Percentiles rank a stretch among this genome's conserved stretches.
Evolutionary conservation across 1,139 yeast species (phyloP).

Genomic region (Yamadazyma triangularis): DNA sequence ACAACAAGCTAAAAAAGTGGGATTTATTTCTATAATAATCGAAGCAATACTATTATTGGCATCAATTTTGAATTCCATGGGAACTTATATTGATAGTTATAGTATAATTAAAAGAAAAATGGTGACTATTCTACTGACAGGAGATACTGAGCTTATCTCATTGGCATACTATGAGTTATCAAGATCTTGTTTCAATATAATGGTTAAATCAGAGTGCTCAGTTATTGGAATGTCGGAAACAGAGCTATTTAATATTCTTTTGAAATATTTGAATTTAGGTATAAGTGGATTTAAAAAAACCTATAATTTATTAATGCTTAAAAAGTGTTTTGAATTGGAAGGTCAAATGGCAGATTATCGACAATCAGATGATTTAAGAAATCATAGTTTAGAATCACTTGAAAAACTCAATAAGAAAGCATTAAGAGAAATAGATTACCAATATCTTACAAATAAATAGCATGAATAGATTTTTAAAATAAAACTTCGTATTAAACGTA

Average conservation of each 20-base stretch:
- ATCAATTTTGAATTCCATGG: conserved; percentile 33
- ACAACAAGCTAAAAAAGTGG: conserved; percentile 35
- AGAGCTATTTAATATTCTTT: conserved; percentile 19
- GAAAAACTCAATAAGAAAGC: conserved; percentile 24
- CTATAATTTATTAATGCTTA: conserved; percentile 23
- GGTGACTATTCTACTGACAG: conserved; percentile 35
- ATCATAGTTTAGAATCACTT: conserved; percentile 31
- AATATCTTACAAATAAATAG: too few relatives aligned
- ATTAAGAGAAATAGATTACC: conserved; percentile 28
- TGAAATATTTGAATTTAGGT: conserved; percentile 36
- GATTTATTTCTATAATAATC: conserved; percentile 31
- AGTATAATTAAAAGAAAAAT: conserved; percentile 30
- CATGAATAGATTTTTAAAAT: too few relatives aligned
- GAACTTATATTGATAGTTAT: conserved; percentile 31
- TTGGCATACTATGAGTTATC: conserved; percentile 38
- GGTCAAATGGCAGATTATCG: conserved; percentile 25
- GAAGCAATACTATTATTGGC: conserved; percentile 39
- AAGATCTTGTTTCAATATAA: conserved; percentile 17
- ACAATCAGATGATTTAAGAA: conserved; percentile 22
- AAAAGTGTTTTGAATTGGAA: conserved; percentile 29
- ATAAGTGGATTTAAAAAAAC: conserved; percentile 41
- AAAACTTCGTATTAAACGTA: too few relatives aligned
- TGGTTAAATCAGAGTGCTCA: conserved; percentile 9
- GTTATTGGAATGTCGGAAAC: conserved; percentile 6
- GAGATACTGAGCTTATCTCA: conserved; percentile 29